Evolutionary conservation across 192 early-diverging fungal genomes (phyloP), one percentile per base, ranked within the genome.

Genomic region (Podila verticillata): DNA sequence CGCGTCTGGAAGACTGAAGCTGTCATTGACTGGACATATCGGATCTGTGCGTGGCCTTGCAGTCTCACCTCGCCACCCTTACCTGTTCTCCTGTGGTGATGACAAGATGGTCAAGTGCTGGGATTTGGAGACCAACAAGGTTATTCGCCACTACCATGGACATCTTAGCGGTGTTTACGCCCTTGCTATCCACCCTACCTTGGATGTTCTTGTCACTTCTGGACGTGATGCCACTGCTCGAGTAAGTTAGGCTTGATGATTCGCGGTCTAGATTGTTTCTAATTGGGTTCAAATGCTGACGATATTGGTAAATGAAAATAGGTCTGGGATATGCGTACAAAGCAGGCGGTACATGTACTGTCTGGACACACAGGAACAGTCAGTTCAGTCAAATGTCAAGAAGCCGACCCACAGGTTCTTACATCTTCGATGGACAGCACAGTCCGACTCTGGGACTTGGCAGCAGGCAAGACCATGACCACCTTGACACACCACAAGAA

Each of bases 51-150:
- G 97, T 44, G 97, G 97, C 6, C 86, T 99, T 39, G 96, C 94
- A 2, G 94, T 99, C 0, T 99, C 97, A 9, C 82, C 92, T 6
- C 91, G 98, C 6, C 98, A 99, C 68, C 98, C 98, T 12, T 99
- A 99, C 70, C 74, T 99, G 56, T 99, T 99, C 72, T 98, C 96
- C 2, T 91, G 89, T 67, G 98, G 96, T 57, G 98, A 99, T 81
- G 98, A 99, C 86, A 99, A 99, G 77, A 92, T 94, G 90, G 93
- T 99, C 65, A 98, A 98, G 80, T 99, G 97, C 84, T 99, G 98
- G 98, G 98, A 99, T 85, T 81, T 99, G 51, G 98, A 99, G 84
- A 92, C 93, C 70, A 99, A 99, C 87, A 98, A 99, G 80, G 98
- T 98, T 57, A 97, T 99, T 70, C 92, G 98, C 17, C 96, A 98